Base-by-base conservation (phyloP, 345 rosid species). In the Passiflora organensis region DNA sequence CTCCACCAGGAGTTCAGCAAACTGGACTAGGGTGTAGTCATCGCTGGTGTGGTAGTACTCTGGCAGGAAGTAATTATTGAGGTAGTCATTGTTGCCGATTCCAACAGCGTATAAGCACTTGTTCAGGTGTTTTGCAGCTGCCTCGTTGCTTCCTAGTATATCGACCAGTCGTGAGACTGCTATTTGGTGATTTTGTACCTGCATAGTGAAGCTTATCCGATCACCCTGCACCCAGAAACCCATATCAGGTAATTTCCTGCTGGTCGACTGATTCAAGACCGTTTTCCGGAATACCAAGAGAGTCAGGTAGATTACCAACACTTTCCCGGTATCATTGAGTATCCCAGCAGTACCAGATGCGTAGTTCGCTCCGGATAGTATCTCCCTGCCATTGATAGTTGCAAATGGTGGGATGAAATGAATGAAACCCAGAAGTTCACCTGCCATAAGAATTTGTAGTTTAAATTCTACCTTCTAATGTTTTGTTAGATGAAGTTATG, bases 321-420 rank as follows among this genome's bases (percentile, higher is more conserved):
- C 55, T 0, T 8, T 20, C 0, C 78, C 78, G 6, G 80, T 66
- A 59, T 82, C 82, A 10, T 72, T 60, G 0, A 44, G 78, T 32
- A 82, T 78, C 48, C 83, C 83, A 0, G 82, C 74, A 1, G 75
- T 53, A 0, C 76, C 80, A 0, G 87, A 78, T 24, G 72, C 87
- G 48, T 82, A 82, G 39, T 82, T 82, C 17, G 76, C 64, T 0
- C 83, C 83, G 10, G 17, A 4, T 10, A 69, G 62, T 17, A 74
- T 43, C 14, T 64, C 66, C 0, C 15, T 0, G 2, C 53, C 71
- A 0, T 19, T 42, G 14, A 72, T 62, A 28, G 53, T 43, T 10
- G 69, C 47, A 25, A 64, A 82, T 2, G 83, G 67, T 24, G 73
- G 79, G 38, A 76, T 73, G 24, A 32, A 69, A 17, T 34, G 5